Base-by-base conservation (phyloP, 1,139 yeast genomes). In the Casaregolazyma lundiana region DNA sequence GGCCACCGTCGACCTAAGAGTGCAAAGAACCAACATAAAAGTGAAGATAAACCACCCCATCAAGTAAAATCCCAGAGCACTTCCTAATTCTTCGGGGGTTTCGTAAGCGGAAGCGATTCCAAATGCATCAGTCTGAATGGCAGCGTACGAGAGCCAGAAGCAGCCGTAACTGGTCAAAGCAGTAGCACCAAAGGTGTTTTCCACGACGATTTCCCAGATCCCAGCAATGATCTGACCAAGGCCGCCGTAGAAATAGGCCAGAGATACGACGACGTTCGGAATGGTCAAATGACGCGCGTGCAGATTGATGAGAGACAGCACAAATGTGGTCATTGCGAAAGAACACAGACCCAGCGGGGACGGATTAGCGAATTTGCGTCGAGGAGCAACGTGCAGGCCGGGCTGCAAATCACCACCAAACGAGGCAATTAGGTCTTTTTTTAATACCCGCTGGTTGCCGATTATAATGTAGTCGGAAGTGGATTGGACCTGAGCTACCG, bases 171-270 rank as follows among this genome's bases (percentile, higher is more conserved):
- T 83, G 13, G 50, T 35, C 29, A 53, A 46, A 13, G 95, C 95
- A 45, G 86, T 78, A 50, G 88, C 96, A 80, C 95, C 96, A 72
- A 88, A 89, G 47, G 96, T 81, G 71, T 88, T 87, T 59, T 89
- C 95, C 36, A 65, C 59, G 1, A 61, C 68, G 64, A 84, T 73
- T 63, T 82, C 89, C 77, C 84, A 82, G 81, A 82, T 78, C 43
- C 89, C 90, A 22, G 95, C 94, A 22, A 74, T 59, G 68, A 73
- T 65, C 64, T 86, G 95, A 43, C 85, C 78, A 11, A 80, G 67
- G n/a, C 96, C 96, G 47, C 95, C 95, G 66, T 88, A 88, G 67
- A 88, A 88, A 60, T 78, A 76, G 1, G 95, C 95, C 47, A 81
- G 68, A 15, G 95, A 95, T 41, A 84, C 73, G 47, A 81, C 82